Base-by-base conservation (phyloP, 164 flowering plant species). In the Umbilicus rupestris region DNA sequence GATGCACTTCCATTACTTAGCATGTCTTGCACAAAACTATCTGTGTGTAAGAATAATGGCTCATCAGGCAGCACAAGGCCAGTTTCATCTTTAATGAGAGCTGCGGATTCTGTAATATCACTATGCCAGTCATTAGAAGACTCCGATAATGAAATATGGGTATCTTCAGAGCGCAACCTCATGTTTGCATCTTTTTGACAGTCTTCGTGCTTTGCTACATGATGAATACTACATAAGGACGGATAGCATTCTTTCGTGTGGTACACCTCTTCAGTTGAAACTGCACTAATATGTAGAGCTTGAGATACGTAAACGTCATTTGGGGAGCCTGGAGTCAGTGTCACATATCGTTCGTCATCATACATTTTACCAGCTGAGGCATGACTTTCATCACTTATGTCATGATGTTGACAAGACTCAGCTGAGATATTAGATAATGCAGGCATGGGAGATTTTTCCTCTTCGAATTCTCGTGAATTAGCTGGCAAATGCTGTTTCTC, bases 51-150 rank as follows among this genome's bases (percentile, higher is more conserved):
- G 24, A 79, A 64, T 20, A 70, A 66, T 11, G 73, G 77, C 24
- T 75, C 64, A 42, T 62, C 84, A 37, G 75, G 70, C 68, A 79
- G 76, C 31, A 67, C 20, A 63, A 24, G 39, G 62, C 73, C 72
- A 33, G 85, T 87, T 39, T 83, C 84, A 72, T 87, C 92, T 78
- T 87, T 85, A 70, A 85, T 74, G 68, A 79, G 68, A 26, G 84
- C 70, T 15, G 28, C 44, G 24, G 84, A 62, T 68, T 73, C 78
- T 52, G 63, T 67, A 65, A 52, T 64, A 45, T 59, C 39, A 17
- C 28, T 72, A 30, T 57, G 69, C 71, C 24, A 49, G 63, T 67
- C 69, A 69, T 72, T 62, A 37, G 66, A 68, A 26, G 68, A 62
- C 52, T 58, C 76, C 15, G 77, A 37, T 7, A 70, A 72, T 65